Evolutionary conservation across 139 green algal species (phyloP).

Genomic region (Pleodorina starrii): DNA sequence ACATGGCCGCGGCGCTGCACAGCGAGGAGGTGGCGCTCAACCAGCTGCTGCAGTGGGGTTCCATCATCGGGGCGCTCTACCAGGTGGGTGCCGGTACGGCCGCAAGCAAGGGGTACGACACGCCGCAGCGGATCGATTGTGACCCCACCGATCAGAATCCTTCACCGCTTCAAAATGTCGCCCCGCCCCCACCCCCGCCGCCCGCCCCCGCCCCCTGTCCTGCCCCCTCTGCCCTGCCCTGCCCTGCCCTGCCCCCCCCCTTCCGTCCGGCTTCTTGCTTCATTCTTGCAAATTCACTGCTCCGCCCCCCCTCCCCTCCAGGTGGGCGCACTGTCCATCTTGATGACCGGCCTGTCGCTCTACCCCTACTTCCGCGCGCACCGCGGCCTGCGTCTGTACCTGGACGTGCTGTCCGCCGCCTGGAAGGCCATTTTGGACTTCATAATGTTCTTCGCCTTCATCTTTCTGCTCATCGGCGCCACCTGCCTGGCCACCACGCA

Average conservation of each 20-base stretch:
- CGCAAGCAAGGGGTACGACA: no score
- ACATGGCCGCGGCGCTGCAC: background rate
- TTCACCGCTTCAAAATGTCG: no score
- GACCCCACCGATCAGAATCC: no score
- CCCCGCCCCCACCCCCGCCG: no score
- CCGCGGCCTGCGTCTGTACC: constrained; percentile 11
- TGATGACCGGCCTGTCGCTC: background rate
- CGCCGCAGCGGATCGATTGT: no score
- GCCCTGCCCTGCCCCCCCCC: no score
- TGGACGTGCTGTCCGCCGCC: background rate
- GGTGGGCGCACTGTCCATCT: background rate
- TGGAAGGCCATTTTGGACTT: constrained; percentile 10
- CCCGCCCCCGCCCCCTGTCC: no score
- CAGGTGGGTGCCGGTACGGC: background rate
- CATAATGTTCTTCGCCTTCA: background rate
- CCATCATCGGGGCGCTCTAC: background rate
- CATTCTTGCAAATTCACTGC: no score
- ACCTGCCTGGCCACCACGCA: constrained; percentile 13
- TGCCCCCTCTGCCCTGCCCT: no score
- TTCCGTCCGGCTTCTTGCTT: background rate
- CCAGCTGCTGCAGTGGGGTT: constrained; percentile 3
- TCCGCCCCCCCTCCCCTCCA: no score
- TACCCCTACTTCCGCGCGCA: constrained; percentile 26
- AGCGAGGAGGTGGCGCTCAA: background rate
- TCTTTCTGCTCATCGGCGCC: constrained; percentile 19